Conservation (phyloP, 202 grass and related monocot species). For the Panicum hallii region DNA sequence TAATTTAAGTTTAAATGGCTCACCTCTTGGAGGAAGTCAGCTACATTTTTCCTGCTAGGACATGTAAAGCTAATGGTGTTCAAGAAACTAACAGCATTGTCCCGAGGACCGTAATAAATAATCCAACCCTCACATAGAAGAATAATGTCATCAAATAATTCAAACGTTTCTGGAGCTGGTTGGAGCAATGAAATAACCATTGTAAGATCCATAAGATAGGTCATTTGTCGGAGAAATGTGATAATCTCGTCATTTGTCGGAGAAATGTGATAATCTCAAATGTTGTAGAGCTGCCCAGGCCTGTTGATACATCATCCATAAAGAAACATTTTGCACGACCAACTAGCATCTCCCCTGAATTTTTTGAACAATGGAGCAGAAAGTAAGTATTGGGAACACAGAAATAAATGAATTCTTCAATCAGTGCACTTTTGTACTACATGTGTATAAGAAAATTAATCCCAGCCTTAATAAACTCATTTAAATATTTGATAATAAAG, state of each 20-base stretch:
- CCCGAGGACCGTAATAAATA: slow-evolving; percentile 84
- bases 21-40: slow-evolving; percentile 65
- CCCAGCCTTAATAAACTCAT: neutral
- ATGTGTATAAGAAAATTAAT: neutral
- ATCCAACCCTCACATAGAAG: slow-evolving; percentile 86
- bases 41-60: slow-evolving; percentile 83
- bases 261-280: slow-evolving; percentile 82
- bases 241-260: slow-evolving; percentile 77
- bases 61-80: slow-evolving; percentile 79
- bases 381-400: slow-evolving; percentile 18
- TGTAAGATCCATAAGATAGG: slow-evolving; percentile 84
- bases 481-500: neutral
- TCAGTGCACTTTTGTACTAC: neutral
- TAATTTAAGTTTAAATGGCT: neutral
- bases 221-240: slow-evolving; percentile 78
- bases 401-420: neutral
- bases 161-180: slow-evolving; percentile 77
- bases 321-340: slow-evolving; percentile 83
- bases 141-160: slow-evolving; percentile 94
- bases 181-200: slow-evolving; percentile 91
- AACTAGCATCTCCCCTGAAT: slow-evolving; percentile 89
- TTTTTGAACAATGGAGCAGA: neutral
- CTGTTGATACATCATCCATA: slow-evolving; percentile 98
- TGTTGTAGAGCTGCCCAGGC: slow-evolving; percentile 91
- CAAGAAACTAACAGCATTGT: slow-evolving; percentile 71